A percentile compares a stretch with the other conserved stretches of the same genome.
phyloP scores from a whole-genome alignment of 148 eudicot species.

The Chenopodium formosanum region DNA sequence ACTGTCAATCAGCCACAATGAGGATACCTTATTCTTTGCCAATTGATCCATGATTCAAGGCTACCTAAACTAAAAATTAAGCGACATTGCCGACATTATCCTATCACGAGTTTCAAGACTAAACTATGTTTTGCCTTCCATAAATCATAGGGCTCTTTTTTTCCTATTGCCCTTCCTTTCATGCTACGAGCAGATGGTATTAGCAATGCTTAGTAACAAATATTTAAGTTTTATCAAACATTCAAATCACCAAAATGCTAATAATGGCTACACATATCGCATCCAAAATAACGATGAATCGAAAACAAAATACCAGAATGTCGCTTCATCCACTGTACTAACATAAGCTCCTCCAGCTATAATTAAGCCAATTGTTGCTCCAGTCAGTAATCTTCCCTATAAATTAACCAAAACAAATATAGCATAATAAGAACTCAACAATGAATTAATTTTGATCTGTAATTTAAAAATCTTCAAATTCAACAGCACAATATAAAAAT shows the following conservation, averaged over 20 bases:
- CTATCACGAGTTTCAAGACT: background rate
- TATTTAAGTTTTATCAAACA: background rate
- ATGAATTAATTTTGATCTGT: no score
- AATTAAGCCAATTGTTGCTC: constrained; percentile 67
- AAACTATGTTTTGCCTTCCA: background rate
- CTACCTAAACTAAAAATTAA: background rate
- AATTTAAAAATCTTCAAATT: no score
- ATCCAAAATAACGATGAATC: background rate
- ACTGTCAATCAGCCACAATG: no score
- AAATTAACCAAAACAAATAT: background rate
- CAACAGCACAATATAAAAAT: no score
- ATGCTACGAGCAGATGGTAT: background rate
- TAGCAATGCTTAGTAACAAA: background rate
- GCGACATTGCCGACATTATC: background rate
- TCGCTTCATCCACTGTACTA: constrained; percentile 97
- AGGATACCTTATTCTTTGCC: background rate
- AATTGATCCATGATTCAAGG: background rate
- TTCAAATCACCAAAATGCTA: background rate
- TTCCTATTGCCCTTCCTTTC: background rate
- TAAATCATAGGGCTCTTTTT: background rate
- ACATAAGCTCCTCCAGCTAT: constrained; percentile 98
- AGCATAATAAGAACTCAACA: background rate
- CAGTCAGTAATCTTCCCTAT: constrained; percentile 83
- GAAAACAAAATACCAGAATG: constrained; percentile 68
- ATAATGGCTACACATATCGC: no score